Evolutionary conservation across 176 grass and related monocot species (phyloP).

Genomic region (Aechmea fasciata): DNA sequence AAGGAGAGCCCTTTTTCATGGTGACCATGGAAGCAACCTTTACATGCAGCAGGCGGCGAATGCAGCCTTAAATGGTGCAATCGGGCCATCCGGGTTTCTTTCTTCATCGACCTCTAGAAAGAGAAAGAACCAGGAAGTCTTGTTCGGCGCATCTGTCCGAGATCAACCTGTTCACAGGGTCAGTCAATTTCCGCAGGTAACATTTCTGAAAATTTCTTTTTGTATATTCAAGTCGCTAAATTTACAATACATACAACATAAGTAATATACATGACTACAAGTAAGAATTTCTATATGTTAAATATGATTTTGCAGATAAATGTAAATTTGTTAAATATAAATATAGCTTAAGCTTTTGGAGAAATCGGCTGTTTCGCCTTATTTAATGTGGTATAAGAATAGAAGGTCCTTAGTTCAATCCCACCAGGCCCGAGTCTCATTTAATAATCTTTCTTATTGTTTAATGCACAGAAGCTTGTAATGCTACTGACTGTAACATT

Average conservation of each 20-base stretch:
- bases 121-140: slow-evolving; percentile 59
- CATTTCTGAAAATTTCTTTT: slow-evolving; percentile 19
- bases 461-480: background rate
- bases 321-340: too few relatives aligned
- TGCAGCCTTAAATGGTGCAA: slow-evolving; percentile 76
- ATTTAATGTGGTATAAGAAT: too few relatives aligned
- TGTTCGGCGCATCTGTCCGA: slow-evolving; percentile 36
- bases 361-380: too few relatives aligned
- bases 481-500: slow-evolving; percentile 13
- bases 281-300: too few relatives aligned
- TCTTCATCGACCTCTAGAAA: slow-evolving; percentile 73
- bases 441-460: background rate
- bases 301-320: too few relatives aligned
- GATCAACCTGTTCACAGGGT: slow-evolving; percentile 41
- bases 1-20: slow-evolving; percentile 53
- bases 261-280: too few relatives aligned
- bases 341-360: too few relatives aligned
- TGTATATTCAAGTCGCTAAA: slow-evolving; percentile 9
- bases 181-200: slow-evolving; percentile 55
- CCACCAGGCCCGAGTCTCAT: too few relatives aligned
- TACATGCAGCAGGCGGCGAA: slow-evolving; percentile 82
- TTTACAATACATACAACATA: too few relatives aligned
- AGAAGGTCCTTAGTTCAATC: too few relatives aligned
- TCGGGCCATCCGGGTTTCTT: slow-evolving; percentile 45
- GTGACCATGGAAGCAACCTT: slow-evolving; percentile 48